Evolutionary conservation across 495 filamentous ascomycete species (phyloP).

Genomic region (Xylaria longipes): DNA sequence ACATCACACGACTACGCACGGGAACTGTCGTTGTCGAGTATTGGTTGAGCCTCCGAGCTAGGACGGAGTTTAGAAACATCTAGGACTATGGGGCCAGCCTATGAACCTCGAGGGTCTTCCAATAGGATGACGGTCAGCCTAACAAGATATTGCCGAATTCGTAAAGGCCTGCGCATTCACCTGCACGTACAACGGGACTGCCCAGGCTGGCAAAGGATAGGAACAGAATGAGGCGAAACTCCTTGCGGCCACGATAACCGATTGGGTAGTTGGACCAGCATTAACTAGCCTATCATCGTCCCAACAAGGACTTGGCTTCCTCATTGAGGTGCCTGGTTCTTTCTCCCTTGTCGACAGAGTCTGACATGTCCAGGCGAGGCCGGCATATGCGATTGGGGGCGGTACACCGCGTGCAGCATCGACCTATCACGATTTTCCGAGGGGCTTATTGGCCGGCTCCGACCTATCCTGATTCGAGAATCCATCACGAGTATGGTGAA

Average conservation of each 20-base stretch:
- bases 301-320: background rate
- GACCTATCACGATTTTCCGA: background rate
- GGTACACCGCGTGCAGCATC: background rate
- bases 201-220: background rate
- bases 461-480: background rate
- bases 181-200: background rate
- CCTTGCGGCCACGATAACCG: background rate
- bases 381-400: constrained; percentile 10
- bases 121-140: background rate
- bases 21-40: background rate
- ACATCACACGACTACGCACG: background rate
- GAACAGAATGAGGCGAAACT: background rate
- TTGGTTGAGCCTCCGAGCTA: background rate
- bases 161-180: background rate
- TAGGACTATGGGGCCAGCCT: background rate
- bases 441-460: background rate
- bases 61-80: background rate
- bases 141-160: background rate
- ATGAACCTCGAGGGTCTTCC: background rate
- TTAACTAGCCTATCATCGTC: constrained; percentile 6
- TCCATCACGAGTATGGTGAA: background rate
- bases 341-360: background rate
- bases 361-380: constrained; percentile 9
- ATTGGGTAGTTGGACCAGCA: background rate
- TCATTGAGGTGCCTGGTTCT: background rate